Percentiles rank a stretch among this genome's conserved stretches.
Evolutionary conservation across 495 filamentous ascomycete genomes (phyloP).

Genomic region (Neurospora sp.): DNA sequence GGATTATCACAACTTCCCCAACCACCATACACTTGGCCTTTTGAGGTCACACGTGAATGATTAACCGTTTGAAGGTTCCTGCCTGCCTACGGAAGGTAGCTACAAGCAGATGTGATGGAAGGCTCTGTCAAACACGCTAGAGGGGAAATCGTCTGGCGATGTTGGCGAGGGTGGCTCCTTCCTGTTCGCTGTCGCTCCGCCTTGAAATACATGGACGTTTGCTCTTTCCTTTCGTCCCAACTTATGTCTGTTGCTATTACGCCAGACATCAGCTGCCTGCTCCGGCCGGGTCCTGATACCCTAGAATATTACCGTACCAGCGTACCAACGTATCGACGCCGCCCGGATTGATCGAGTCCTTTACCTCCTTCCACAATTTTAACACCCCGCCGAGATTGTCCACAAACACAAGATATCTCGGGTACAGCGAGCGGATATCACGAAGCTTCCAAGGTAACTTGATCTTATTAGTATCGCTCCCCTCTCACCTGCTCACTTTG

Average conservation of each 20-base stretch:
- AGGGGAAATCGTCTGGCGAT: neutral
- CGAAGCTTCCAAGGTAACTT: neutral
- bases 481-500: neutral
- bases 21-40: neutral
- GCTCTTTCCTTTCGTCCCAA: neutral
- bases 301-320: neutral
- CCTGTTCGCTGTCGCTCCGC: neutral
- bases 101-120: neutral
- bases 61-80: too few relatives aligned
- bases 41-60: neutral
- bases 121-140: neutral
- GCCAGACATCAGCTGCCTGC: neutral
- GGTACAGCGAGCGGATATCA: neutral
- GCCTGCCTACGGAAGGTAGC: too few relatives aligned
- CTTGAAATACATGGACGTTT: neutral
- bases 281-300: neutral
- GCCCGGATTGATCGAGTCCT: neutral
- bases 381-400: neutral
- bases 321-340: neutral
- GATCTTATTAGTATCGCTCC: neutral
- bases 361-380: neutral
- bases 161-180: neutral
- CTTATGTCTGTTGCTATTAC: neutral
- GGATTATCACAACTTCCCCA: neutral
- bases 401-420: neutral